Base-by-base conservation (phyloP, 495 filamentous ascomycete species). In the Penicillium argentinense region DNA sequence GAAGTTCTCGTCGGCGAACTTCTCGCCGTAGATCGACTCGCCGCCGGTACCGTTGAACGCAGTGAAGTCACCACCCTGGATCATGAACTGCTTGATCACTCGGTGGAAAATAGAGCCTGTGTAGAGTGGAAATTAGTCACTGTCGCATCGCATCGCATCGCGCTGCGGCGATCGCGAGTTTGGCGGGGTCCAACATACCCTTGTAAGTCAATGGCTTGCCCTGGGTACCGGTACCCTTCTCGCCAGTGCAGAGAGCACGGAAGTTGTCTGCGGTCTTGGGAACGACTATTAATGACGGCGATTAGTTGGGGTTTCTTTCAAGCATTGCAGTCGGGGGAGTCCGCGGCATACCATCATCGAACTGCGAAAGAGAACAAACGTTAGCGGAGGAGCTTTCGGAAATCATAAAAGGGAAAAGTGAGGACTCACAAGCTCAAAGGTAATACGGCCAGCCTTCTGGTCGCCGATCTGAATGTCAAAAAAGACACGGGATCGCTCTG, bases 81-180 rank as follows among this genome's bases (percentile, higher is more conserved):
- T 91, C 93, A 99, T 99, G 74, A 99, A 99, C 53, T 85, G 78
- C 73, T 96, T 96, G 78, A 99, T 99, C 52, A 99, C 88, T 28
- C 93, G 87, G 79, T 99, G 93, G 81, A 99, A 97, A 48, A 66
- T 76, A 30, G 87, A 92, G 53, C 88, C 76, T 80, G 26, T n/a
- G 36, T 38, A n/a, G 19, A 19, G 16, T 43, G 9, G 3, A 21
- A 19, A 36, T 36, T n/a, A n/a, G n/a, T n/a, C n/a, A n/a, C n/a
- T n/a, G n/a, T n/a, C n/a, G n/a, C n/a, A n/a, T n/a, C n/a, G n/a
- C n/a, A n/a, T n/a, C n/a, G n/a, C n/a, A n/a, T n/a, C n/a, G n/a
- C n/a, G n/a, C n/a, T n/a, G n/a, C n/a, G n/a, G n/a, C n/a, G n/a
- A n/a, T n/a, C n/a, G n/a, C n/a, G n/a, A n/a, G n/a, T n/a, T n/a